Conservation (phyloP, 2,329 filamentous ascomycete genomes). For the Fusarium proliferatum region DNA sequence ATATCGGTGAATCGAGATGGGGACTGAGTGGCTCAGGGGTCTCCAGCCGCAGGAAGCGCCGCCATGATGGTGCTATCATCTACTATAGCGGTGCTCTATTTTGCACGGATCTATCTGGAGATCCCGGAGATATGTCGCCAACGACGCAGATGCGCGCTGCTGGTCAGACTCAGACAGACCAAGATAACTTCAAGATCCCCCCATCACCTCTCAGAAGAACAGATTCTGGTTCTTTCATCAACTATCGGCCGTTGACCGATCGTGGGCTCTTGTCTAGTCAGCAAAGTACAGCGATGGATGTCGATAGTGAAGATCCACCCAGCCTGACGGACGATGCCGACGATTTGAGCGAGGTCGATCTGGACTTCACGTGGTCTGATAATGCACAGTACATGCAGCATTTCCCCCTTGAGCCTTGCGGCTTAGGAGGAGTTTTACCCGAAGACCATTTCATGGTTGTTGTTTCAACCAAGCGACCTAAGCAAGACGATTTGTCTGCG, state of each 20-base stretch:
- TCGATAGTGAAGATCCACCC: conserved; percentile 44
- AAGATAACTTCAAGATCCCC: conserved; percentile 26
- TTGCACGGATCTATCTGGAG: conserved; percentile 81
- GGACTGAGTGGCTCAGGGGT: conserved; percentile 60
- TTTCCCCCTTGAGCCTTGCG: conserved; percentile 64
- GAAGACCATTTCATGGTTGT: conserved; percentile 73
- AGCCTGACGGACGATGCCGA: conserved; percentile 52
- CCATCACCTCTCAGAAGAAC: conserved; percentile 52
- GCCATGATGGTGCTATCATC: conserved; percentile 79
- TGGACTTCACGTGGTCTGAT: conserved; percentile 61
- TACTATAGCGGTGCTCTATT: conserved; percentile 86
- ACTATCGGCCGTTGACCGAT: conserved; percentile 62
- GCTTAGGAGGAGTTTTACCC: conserved; percentile 68
- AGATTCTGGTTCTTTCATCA: conserved; percentile 63
- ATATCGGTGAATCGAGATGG: conserved; percentile 60
- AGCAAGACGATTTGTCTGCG: conserved; percentile 33
- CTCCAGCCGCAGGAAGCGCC: conserved; percentile 63
- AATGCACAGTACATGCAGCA: conserved; percentile 53
- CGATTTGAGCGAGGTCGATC: conserved; percentile 54
- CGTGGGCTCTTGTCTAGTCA: conserved; percentile 24
- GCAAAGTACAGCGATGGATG: conserved; percentile 44
- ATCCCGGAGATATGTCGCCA: conserved; percentile 63
- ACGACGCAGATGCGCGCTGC: conserved; percentile 62
- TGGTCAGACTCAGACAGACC: conserved; percentile 50
- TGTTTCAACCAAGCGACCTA: conserved; percentile 62